phyloP scores from a whole-genome alignment of 2,329 filamentous ascomycete species.

The Fusarium chlamydosporum region DNA sequence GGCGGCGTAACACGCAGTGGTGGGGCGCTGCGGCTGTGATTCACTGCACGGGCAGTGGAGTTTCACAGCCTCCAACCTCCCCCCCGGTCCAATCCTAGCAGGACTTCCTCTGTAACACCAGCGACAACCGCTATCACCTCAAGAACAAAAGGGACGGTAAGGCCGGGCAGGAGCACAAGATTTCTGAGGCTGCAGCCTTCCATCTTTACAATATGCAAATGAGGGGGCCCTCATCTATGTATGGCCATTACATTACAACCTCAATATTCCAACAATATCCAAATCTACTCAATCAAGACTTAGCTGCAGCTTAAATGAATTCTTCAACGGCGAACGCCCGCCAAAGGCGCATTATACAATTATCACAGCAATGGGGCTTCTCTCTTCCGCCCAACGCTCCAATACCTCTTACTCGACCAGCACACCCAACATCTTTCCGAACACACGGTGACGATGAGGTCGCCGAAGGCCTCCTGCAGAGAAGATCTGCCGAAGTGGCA shows the following conservation, averaged over 20 bases:
- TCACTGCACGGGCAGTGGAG: constrained; percentile 43
- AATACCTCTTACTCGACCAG: constrained; percentile 59
- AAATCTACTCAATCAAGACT: constrained; percentile 28
- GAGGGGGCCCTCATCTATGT: constrained; percentile 15
- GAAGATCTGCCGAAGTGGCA: constrained; percentile 57
- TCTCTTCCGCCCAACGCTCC: constrained; percentile 57
- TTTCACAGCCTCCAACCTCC: constrained; percentile 34
- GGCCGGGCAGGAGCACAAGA: constrained; percentile 29
- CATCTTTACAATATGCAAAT: constrained; percentile 6
- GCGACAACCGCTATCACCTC: constrained; percentile 20
- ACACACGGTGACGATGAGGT: constrained; percentile 64
- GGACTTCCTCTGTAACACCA: constrained; percentile 30
- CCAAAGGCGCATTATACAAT: constrained; percentile 63
- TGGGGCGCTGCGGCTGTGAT: constrained; percentile 48
- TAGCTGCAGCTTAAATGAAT: constrained; percentile 48
- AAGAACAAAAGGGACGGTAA: constrained; percentile 35
- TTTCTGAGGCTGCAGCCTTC: constrained; percentile 27
- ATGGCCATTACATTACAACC: constrained; percentile 12
- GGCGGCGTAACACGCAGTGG: constrained; percentile 19
- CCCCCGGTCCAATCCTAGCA: constrained; percentile 13
- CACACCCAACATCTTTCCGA: constrained; percentile 60
- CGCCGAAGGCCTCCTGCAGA: constrained; percentile 69
- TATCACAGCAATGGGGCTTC: constrained; percentile 67
- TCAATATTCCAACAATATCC: constrained; percentile 8
- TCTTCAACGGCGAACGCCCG: constrained; percentile 56